A percentile compares a stretch with the other conserved stretches of the same genome.
Evolutionary conservation across 331 rosid species (phyloP).

Genomic region (Phaseolus coccineus): DNA sequence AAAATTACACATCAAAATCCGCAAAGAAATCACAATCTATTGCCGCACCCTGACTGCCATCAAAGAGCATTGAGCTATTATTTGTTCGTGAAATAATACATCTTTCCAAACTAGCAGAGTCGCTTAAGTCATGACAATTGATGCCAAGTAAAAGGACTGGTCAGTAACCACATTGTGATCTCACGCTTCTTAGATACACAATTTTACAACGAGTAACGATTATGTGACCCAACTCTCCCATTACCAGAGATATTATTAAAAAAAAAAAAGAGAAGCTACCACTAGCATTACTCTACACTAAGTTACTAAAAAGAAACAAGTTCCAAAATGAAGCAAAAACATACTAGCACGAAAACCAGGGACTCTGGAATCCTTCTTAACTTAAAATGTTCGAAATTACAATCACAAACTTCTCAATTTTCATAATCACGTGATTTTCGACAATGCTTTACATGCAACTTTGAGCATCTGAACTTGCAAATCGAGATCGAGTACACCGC

Average conservation of each 20-base stretch:
- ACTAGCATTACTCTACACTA: conserved; percentile 1
- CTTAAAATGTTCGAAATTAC: background rate
- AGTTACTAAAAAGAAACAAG: background rate
- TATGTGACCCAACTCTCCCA: conserved; percentile 11
- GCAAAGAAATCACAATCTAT: background rate
- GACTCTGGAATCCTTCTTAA: conserved; percentile 6
- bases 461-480: conserved; percentile 19
- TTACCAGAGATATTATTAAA: background rate
- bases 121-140: background rate
- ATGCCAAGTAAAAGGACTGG: conserved; percentile 17
- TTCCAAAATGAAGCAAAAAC: background rate
- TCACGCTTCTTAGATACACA: background rate
- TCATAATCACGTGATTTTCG: conserved; percentile 19
- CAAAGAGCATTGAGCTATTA: background rate
- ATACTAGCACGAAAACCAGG: conserved; percentile 12
- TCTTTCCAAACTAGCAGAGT: background rate
- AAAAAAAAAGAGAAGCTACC: background rate
- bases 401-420: conserved; percentile 15
- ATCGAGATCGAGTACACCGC: conserved; percentile 20
- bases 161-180: conserved; percentile 4
- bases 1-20: conserved; percentile 20
- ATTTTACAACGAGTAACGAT: background rate
- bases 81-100: background rate
- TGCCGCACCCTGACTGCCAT: background rate
- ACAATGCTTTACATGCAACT: conserved; percentile 9